phyloP scores from a whole-genome alignment of 2,329 filamentous ascomycete genomes.

The Shiraia sp. region DNA sequence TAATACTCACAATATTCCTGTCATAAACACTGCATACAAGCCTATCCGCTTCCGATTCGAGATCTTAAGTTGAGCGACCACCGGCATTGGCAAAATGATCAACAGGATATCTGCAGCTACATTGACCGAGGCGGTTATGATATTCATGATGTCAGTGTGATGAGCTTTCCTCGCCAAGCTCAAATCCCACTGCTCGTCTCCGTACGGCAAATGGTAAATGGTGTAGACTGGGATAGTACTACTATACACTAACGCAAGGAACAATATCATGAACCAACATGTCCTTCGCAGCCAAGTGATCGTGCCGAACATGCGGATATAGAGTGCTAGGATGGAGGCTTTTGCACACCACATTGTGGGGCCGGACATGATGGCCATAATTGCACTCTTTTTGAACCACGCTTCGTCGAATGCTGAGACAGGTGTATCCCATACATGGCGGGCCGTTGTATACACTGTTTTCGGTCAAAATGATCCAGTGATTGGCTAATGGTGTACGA shows the following conservation, averaged over 20 bases:
- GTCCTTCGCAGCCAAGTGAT: slow-evolving; percentile 5
- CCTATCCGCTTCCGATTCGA: slow-evolving; percentile 1
- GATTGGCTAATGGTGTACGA: neutral
- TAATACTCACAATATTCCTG: slow-evolving; percentile 6
- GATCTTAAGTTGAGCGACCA: slow-evolving; percentile 2
- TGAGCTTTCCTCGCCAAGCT: too few species aligned
- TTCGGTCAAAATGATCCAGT: neutral
- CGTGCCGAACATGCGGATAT: slow-evolving; percentile 9
- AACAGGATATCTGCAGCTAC: slow-evolving; percentile 6
- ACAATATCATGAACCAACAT: slow-evolving; percentile 3
- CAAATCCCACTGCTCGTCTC: slow-evolving; percentile 5
- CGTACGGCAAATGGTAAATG: slow-evolving; percentile 2
- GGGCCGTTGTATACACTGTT: neutral
- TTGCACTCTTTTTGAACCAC: neutral
- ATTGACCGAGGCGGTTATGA: neutral
- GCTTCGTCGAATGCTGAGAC: neutral
- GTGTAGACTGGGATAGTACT: slow-evolving; percentile 1
- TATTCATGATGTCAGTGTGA: slow-evolving; percentile 3
- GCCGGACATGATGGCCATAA: slow-evolving; percentile 1
- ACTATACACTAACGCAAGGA: slow-evolving; percentile 4
- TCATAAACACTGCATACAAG: slow-evolving; percentile 4
- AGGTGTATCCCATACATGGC: slow-evolving; percentile 9
- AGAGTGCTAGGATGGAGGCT: slow-evolving; percentile 8
- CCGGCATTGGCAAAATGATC: slow-evolving; percentile 7
- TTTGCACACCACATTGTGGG: slow-evolving; percentile 9